These are phyloP conservation scores for Entomortierella lignicola DNA, from an alignment of 192 early-diverging fungal species.

Conservation along the genomic window DNA sequence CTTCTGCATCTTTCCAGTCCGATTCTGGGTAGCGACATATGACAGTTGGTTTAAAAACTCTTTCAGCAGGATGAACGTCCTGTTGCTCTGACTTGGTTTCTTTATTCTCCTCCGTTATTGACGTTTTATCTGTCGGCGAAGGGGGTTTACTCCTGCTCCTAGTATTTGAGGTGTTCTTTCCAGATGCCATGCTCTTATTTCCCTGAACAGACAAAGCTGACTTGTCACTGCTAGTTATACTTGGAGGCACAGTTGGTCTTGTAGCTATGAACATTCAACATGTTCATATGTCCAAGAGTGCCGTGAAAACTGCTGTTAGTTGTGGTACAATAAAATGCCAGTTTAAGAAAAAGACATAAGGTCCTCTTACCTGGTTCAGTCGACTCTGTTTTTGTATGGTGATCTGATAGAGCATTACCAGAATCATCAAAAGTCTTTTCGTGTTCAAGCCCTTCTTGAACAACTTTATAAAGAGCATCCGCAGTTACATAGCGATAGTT, in stretches of 20 bases:
- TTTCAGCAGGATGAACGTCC: constrained; percentile 37
- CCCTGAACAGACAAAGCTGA: constrained; percentile 18
- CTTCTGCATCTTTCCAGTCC: constrained; percentile 40
- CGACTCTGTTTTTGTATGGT: not conserved
- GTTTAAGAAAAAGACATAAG: too few relatives aligned
- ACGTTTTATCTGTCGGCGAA: not conserved
- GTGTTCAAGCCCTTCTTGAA: constrained; percentile 28
- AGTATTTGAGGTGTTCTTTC: constrained; percentile 12
- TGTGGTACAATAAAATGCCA: too few relatives aligned
- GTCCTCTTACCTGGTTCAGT: constrained; percentile 10
- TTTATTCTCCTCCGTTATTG: not conserved
- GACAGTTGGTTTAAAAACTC: constrained; percentile 29
- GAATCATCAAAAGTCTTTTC: constrained; percentile 6
- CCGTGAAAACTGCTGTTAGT: too few relatives aligned
- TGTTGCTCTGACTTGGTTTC: not conserved
- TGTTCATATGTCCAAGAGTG: not conserved
- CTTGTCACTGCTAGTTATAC: constrained; percentile 10
- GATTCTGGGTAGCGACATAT: constrained; percentile 44
- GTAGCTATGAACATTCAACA: not conserved
- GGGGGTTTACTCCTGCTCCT: constrained; percentile 20
- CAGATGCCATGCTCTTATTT: constrained; percentile 10
- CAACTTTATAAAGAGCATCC: constrained; percentile 22
- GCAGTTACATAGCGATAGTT: constrained; percentile 41
- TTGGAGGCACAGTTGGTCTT: not conserved
- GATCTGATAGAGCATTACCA: too few relatives aligned